These are phyloP conservation scores for Candida alai DNA, from an alignment of 805 yeast genomes.

Conservation along the genomic window DNA sequence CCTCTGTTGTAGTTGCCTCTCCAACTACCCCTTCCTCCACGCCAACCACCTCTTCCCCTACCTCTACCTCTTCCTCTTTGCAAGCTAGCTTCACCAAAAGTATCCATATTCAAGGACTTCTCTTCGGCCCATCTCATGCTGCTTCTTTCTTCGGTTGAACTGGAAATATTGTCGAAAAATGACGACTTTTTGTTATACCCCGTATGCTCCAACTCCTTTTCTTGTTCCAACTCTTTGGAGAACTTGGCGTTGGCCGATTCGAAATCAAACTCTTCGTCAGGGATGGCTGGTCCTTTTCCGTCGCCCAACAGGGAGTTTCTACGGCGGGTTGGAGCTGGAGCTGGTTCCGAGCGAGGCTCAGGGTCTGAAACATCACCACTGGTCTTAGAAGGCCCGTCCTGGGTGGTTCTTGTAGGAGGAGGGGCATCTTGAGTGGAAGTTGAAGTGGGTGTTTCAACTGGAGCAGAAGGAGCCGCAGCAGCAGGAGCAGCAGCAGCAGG, in stretches of 20 bases:
- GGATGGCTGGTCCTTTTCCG: slow-evolving; percentile 30
- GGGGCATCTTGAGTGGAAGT: slow-evolving; percentile 5
- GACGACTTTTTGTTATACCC: slow-evolving; percentile 76
- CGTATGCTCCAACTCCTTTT: slow-evolving; percentile 27
- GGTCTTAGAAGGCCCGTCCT: slow-evolving; percentile 7
- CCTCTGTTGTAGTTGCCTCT: slow-evolving; percentile 18
- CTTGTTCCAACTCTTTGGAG: slow-evolving; percentile 42
- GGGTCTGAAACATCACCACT: slow-evolving; percentile 11
- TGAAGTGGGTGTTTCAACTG: slow-evolving; percentile 2
- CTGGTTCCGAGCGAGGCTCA: slow-evolving; percentile 14
- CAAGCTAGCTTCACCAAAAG: slow-evolving; percentile 72
- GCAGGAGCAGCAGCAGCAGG: slow-evolving; percentile 7
- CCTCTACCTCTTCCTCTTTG: slow-evolving; percentile 46
- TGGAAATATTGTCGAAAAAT: slow-evolving; percentile 82
- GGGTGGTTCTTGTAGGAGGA: slow-evolving; percentile 8
- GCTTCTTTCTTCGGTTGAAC: slow-evolving; percentile 51
- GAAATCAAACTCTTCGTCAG: slow-evolving; percentile 70
- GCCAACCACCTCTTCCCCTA: slow-evolving; percentile 35
- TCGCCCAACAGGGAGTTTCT: too few relatives aligned
- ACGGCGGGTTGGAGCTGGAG: slow-evolving; percentile 3
- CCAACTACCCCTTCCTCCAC: slow-evolving; percentile 17
- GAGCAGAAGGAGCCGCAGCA: slow-evolving; percentile 5
- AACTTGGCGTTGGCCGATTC: slow-evolving; percentile 71
- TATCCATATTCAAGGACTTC: slow-evolving; percentile 68
- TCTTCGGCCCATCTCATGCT: slow-evolving; percentile 68